phyloP scores from a whole-genome alignment of 768 basidiomycete species.

The Strobilomyces dryophilus region DNA sequence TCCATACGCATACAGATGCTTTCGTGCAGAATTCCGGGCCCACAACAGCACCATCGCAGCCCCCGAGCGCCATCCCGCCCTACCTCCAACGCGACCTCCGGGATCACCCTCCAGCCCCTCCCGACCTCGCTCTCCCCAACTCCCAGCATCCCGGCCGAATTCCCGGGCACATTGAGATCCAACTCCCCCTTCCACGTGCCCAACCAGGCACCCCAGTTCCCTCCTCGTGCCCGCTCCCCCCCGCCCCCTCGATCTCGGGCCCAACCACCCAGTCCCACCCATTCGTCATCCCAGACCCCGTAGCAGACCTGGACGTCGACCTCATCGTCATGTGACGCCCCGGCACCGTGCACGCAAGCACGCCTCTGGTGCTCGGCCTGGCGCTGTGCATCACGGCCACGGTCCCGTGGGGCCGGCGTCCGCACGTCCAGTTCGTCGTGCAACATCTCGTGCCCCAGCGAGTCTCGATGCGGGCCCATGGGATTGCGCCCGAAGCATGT shows the following conservation, averaged over 20 bases:
- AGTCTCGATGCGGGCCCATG: conserved; percentile 11
- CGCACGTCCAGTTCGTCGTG: conserved; percentile 52
- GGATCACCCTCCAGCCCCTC: conserved; percentile 37
- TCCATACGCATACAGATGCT: conserved; percentile 46
- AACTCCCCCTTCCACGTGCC: conserved; percentile 35
- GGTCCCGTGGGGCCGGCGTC: conserved; percentile 32
- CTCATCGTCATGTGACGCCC: conserved; percentile 52
- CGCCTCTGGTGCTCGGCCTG: conserved; percentile 57
- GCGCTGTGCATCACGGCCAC: conserved; percentile 48
- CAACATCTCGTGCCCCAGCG: conserved; percentile 59
- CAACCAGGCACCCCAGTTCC: conserved; percentile 28
- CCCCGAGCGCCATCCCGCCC: conserved; percentile 69
- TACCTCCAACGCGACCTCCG: conserved; percentile 61
- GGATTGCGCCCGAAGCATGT: conserved; percentile 4
- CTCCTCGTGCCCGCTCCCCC: conserved; percentile 28
- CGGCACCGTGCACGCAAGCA: conserved; percentile 43
- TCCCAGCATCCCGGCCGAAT: conserved; percentile 46
- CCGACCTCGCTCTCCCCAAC: conserved; percentile 58
- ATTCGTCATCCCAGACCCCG: conserved; percentile 15
- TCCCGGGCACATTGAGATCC: conserved; percentile 46
- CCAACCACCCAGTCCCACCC: conserved; percentile 17
- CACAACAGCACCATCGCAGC: conserved; percentile 37
- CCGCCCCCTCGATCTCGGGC: conserved; percentile 25
- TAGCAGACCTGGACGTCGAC: conserved; percentile 50
- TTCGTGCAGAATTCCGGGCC: conserved; percentile 71